Evolutionary conservation across 768 basidiomycete species (phyloP), one percentile per base, ranked within the genome.

Genomic region (Hemileccinum impolitum): DNA sequence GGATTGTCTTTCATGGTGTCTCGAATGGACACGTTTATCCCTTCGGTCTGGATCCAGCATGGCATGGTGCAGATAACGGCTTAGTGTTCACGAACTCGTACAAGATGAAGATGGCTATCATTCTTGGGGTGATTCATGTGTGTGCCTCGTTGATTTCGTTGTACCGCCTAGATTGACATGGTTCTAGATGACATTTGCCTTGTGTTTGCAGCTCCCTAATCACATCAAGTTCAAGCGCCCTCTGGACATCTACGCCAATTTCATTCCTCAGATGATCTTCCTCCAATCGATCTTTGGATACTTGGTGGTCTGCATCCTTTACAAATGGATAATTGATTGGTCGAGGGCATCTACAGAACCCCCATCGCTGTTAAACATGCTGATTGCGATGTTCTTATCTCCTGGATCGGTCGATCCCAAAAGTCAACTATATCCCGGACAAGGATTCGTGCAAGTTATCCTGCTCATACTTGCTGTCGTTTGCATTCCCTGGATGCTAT

Each of bases 71-170:
- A 6, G 90, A 91, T 56, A 99, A 99, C 63, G 76, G 75, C 2
- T 77, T 99, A 50, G 84, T 96, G 37, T 99, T 98, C 70, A 88
- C 87, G 45, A 99, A 99, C 71, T 97, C 94, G 34, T 95, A 95
- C 76, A 99, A 98, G 84, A 99, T 99, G 96, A 98, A 99, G 75
- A 93, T 98, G 92, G 90, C 92, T 18, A 85, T 99, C 62, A 82
- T 98, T 31, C 70, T 99, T 45, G 96, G 96, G 67, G 94, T 99
- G 56, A 88, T 89, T 51, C 95, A 99, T 68, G 95, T 97, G 50
- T 19, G 72, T 59, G 84, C 71, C 43, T 37, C 34, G 39, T 35
- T 38, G 32, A 40, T 26, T 47, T 45, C 41, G 35, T 51, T 34
- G 10, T 39, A 32, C 23, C 14, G 21, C 38, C 39, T 48, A 14